These are phyloP conservation scores for Leersia perrieri DNA, from an alignment of 176 grass and related monocot species.

Conservation along the genomic window DNA sequence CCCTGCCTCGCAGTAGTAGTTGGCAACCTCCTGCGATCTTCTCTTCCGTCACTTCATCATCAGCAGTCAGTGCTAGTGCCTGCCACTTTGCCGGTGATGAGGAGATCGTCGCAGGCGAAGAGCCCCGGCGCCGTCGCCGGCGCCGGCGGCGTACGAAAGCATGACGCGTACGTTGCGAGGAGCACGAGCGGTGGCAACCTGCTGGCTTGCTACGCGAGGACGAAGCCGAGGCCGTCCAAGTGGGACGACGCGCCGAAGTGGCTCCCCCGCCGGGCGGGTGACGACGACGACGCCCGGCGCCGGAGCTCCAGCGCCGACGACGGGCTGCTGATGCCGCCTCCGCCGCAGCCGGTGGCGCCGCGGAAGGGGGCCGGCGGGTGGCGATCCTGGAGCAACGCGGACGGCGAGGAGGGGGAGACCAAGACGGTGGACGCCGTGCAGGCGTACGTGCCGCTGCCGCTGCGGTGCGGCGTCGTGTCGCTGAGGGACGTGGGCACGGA, in stretches of 20 bases:
- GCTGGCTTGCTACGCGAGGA: constrained; percentile 38
- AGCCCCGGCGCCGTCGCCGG: neutral
- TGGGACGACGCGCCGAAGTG: constrained; percentile 94
- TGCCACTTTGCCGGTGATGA: constrained; percentile 9
- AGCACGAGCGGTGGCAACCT: neutral
- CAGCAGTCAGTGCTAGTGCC: too few species aligned
- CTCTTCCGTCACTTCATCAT: neutral
- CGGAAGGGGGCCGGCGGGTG: constrained; percentile 28
- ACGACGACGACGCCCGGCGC: constrained; percentile 18
- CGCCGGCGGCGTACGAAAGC: neutral
- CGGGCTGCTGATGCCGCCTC: constrained; percentile 37
- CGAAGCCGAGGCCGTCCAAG: constrained; percentile 76
- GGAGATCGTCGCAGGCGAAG: constrained; percentile 10
- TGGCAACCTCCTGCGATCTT: neutral
- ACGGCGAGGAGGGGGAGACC: constrained; percentile 53
- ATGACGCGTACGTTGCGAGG: constrained; percentile 6
- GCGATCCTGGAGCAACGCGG: constrained; percentile 51
- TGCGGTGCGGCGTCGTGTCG: constrained; percentile 29
- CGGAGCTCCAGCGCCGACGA: constrained; percentile 65
- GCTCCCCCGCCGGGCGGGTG: constrained; percentile 50
- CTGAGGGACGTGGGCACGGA: constrained; percentile 81
- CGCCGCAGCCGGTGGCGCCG: too few species aligned
- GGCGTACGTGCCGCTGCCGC: constrained; percentile 8
- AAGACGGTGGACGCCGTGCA: constrained; percentile 58
- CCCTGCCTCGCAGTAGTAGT: neutral